Base-by-base conservation (phyloP, 306 rosid genomes). In the Begonia loranthoides region DNA sequence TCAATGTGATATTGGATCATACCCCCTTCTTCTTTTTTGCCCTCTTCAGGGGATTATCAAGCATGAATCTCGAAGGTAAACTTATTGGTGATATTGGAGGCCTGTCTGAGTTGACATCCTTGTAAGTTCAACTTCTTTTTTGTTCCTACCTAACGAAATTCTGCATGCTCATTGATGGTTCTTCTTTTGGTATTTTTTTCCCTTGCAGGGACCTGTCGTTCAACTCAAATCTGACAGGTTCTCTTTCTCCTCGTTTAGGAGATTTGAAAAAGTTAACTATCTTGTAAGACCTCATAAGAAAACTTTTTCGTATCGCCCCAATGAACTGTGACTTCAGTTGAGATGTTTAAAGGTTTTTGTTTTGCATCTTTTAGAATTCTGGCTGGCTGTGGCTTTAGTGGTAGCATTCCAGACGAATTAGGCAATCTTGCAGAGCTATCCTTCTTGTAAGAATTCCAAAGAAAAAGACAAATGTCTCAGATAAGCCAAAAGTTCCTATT, bases 341-440 rank as follows among this genome's bases (percentile, higher is more conserved):
- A 51, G 0, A 39, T 28, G 19, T n/a, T 51, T 56, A 7, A 28
- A 28, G 36, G 36, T 12, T 19, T 55, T 4, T 40, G 1, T 54
- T 34, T 53, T 63, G n/a, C 56, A 19, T 62, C 15, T 50, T 64
- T 65, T 70, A 90, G 99, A 77, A 83, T 86, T 65, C 79, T 90
- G 67, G 94, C 95, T 58, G 94, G 95, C 24, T 90, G 99, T 54
- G 6, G 86, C 61, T 90, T 90, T 72, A 83, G 70, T 69, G 94
- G 99, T 45, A 69, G 19, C 45, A 80, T 90, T 57, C 99, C 99
- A 24, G 74, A 76, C 56, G 80, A 73, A 59, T 24, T 90, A 69
- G 99, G 99, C 21, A 75, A 83, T 41, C 95, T 90, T 61, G 56
- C 65, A 44, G 73, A 78, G 49, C 76, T 90, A 56, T 64, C 87